A percentile compares a stretch with the other conserved stretches of the same genome.
Conservation (phyloP, 495 filamentous ascomycete species). For the Aspergillus coremiiformis region DNA sequence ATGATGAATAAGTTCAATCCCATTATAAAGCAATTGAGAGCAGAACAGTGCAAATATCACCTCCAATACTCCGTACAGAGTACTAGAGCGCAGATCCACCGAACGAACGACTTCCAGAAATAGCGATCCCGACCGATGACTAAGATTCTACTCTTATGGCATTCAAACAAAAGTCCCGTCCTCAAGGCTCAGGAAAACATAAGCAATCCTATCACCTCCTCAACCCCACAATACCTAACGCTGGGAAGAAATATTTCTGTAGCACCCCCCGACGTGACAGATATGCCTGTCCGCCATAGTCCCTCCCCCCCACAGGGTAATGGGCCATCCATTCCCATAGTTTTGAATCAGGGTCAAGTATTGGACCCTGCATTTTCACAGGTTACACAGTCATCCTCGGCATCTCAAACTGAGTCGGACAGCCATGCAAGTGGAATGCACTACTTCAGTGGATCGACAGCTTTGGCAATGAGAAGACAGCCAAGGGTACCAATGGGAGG, state of each 20-base stretch:
- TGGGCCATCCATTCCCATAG: not conserved
- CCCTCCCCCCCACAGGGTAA: conserved; percentile 1
- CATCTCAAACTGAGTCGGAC: not conserved
- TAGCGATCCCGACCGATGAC: no score
- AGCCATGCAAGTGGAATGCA: not conserved
- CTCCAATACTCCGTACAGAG: no score
- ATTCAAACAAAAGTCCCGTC: no score
- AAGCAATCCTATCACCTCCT: no score
- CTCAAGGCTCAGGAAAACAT: not conserved
- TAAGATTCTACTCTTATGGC: no score
- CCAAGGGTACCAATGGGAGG: not conserved
- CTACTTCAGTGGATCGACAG: not conserved
- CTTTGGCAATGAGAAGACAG: not conserved
- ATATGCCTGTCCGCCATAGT: no score
- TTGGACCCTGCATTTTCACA: conserved; percentile 1
- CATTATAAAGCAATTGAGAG: not conserved
- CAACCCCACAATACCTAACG: no score
- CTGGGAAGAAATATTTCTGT: no score
- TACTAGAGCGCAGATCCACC: no score
- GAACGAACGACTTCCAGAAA: no score
- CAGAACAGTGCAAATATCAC: no score
- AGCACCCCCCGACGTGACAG: not conserved
- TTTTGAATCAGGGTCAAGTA: not conserved
- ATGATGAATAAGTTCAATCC: no score
- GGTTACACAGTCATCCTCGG: conserved; percentile 2